Percentiles rank a stretch among this genome's conserved stretches.
phyloP scores from a whole-genome alignment of 495 filamentous ascomycete species.

The Neurospora sp. region DNA sequence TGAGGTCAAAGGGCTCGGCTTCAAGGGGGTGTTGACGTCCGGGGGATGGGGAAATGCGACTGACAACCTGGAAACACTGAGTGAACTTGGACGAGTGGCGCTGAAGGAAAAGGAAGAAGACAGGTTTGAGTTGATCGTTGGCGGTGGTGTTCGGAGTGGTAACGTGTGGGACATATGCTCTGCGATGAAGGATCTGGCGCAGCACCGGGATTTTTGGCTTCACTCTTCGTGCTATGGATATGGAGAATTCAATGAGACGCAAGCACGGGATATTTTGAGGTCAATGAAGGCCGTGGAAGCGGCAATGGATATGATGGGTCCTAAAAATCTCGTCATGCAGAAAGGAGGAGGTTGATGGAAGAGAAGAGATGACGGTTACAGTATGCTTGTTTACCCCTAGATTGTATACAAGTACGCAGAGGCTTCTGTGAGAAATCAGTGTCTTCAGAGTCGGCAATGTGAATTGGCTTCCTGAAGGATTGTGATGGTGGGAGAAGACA shows the following conservation, averaged over 20 bases:
- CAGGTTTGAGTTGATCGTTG: constrained; percentile 28
- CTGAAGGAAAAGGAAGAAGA: neutral
- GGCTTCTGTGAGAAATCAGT: neutral
- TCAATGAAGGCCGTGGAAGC: neutral
- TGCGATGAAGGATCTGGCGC: neutral
- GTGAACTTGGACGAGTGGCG: constrained; percentile 13
- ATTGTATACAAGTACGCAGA: neutral
- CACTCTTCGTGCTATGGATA: constrained; percentile 25
- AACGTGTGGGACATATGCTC: constrained; percentile 14
- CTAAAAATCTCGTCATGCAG: neutral
- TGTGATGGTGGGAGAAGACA: neutral
- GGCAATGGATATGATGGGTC: neutral
- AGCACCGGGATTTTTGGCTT: constrained; percentile 14
- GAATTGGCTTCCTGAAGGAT: neutral
- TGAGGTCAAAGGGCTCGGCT: constrained; percentile 18
- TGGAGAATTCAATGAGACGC: neutral
- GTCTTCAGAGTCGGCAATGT: neutral
- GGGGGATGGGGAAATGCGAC: constrained; percentile 26
- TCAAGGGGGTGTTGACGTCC: constrained; percentile 31
- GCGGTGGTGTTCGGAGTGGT: constrained; percentile 28
- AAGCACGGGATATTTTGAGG: neutral
- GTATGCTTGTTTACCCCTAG: neutral
- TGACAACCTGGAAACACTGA: constrained; percentile 18
- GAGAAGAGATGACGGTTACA: neutral
- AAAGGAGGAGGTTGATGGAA: neutral